These are phyloP conservation scores for Coriaria nepalensis DNA, from an alignment of 306 rosid genomes.

Conservation along the genomic window DNA sequence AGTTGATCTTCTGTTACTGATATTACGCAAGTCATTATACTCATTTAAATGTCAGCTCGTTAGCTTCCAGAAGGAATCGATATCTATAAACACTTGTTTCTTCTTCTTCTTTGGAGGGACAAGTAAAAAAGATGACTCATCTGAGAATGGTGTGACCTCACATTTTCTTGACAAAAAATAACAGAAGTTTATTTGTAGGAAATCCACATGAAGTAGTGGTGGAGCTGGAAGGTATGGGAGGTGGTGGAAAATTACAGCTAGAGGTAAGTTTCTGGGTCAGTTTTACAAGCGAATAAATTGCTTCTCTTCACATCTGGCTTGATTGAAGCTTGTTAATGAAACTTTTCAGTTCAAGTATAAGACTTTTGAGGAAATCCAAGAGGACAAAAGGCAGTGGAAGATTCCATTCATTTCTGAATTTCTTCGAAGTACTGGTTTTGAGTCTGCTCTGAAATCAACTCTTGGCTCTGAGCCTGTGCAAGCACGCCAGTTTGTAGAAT, in stretches of 20 bases:
- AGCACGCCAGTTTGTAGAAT: constrained; percentile 78
- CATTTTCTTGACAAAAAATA: too few species aligned
- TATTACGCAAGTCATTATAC: too few species aligned
- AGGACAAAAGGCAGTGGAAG: constrained; percentile 65
- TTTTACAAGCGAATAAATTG: too few species aligned
- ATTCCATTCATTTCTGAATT: constrained; percentile 74
- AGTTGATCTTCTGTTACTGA: too few species aligned
- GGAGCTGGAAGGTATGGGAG: constrained; percentile 97
- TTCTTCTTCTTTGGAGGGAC: too few species aligned
- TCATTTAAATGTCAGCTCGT: too few species aligned
- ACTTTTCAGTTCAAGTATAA: constrained; percentile 67
- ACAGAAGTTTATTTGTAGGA: constrained; percentile 38
- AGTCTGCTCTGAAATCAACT: constrained; percentile 49
- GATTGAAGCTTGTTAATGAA: constrained; percentile 11
- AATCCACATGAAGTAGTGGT: constrained; percentile 56
- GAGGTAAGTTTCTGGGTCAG: constrained; percentile 75
- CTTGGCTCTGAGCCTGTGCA: constrained; percentile 75
- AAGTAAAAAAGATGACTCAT: too few species aligned
- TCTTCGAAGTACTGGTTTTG: constrained; percentile 53
- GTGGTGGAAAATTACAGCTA: constrained; percentile 74
- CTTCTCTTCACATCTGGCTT: not conserved
- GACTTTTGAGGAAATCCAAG: constrained; percentile 66
- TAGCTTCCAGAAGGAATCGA: too few species aligned
- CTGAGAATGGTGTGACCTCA: too few species aligned
- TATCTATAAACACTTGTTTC: too few species aligned